Evolutionary conservation across 345 rosid species (phyloP).

Genomic region (Bretschneidera sinensis): DNA sequence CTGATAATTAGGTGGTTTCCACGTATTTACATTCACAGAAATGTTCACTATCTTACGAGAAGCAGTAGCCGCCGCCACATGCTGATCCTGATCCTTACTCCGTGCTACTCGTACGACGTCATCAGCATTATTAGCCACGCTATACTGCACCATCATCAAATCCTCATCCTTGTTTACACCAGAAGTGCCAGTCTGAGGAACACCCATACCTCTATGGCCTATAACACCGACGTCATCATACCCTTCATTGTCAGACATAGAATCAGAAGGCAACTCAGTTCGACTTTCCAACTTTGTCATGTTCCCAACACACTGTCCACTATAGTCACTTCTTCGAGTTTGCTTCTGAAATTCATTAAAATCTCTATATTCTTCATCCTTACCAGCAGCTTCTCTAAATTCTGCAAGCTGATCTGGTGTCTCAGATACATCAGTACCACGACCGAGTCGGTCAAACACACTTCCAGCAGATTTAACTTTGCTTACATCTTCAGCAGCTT

Average conservation of each 20-base stretch:
- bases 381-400: conserved; percentile 30
- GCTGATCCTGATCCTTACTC: conserved; percentile 29
- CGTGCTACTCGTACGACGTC: conserved; percentile 27
- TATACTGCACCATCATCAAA: conserved; percentile 36
- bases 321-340: conserved; percentile 34
- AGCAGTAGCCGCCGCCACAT: conserved; percentile 29
- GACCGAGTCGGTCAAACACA: conserved; percentile 92
- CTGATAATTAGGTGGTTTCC: conserved; percentile 45
- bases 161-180: conserved; percentile 39
- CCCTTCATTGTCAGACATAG: conserved; percentile 41
- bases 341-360: conserved; percentile 32
- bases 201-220: conserved; percentile 22
- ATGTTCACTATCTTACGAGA: conserved; percentile 37
- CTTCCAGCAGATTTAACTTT: conserved; percentile 58
- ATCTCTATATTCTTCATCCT: no score
- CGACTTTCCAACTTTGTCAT: conserved; percentile 34
- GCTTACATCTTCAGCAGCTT: conserved; percentile 82
- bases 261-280: conserved; percentile 37
- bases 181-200: conserved; percentile 30
- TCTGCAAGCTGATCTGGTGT: conserved; percentile 24
- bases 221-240: conserved; percentile 33
- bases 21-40: conserved; percentile 45
- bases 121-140: conserved; percentile 28
- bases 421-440: conserved; percentile 32
- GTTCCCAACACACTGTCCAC: conserved; percentile 32